Evolutionary conservation across 2,329 filamentous ascomycete genomes (phyloP).

Genomic region (Bipolaris cookei): DNA sequence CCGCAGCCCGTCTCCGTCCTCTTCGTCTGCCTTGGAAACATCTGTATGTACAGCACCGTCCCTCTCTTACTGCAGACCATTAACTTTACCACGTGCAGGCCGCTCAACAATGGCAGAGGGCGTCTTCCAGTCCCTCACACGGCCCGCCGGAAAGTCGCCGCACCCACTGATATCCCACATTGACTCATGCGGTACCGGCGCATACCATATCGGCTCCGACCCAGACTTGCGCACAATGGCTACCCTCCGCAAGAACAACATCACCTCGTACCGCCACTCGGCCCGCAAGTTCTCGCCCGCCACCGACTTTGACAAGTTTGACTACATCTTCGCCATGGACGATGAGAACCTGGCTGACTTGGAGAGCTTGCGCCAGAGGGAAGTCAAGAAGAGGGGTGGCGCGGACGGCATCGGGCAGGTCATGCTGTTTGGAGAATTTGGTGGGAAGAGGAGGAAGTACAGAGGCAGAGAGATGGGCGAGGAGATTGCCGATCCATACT

Average conservation of each 20-base stretch:
- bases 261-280: constrained; percentile 76
- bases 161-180: constrained; percentile 67
- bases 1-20: constrained; percentile 70
- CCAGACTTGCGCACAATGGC: constrained; percentile 85
- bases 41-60: constrained; percentile 63
- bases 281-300: constrained; percentile 73
- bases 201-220: constrained; percentile 78
- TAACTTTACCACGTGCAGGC: constrained; percentile 45
- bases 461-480: constrained; percentile 7
- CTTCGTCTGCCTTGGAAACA: constrained; percentile 97
- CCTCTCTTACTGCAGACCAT: not conserved
- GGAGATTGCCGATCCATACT: constrained; percentile 77
- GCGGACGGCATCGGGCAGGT: constrained; percentile 60
- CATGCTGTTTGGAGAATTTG: constrained; percentile 86
- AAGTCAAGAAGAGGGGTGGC: constrained; percentile 52
- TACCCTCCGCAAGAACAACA: constrained; percentile 75
- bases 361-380: constrained; percentile 61
- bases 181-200: constrained; percentile 89
- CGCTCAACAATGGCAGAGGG: constrained; percentile 95
- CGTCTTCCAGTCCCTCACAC: constrained; percentile 75
- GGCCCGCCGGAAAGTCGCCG: constrained; percentile 58
- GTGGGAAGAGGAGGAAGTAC: constrained; percentile 54
- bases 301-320: constrained; percentile 81
- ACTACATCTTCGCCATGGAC: constrained; percentile 97
- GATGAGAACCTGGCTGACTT: constrained; percentile 77